These are phyloP conservation scores for Glycine soja DNA, from an alignment of 306 rosid genomes.

Conservation along the genomic window DNA sequence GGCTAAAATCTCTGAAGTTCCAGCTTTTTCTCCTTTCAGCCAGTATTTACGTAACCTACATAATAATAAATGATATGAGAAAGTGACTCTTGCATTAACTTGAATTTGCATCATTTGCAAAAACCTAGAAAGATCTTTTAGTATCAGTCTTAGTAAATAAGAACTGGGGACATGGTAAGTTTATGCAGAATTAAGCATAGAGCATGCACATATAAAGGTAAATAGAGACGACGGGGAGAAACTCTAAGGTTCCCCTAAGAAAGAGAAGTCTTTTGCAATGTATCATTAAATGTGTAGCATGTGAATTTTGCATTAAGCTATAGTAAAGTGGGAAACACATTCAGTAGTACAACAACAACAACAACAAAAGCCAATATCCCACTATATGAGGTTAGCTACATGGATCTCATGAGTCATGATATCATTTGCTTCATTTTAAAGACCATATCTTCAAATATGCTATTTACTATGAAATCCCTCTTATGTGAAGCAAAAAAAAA, in stretches of 20 bases:
- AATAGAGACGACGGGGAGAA: background rate
- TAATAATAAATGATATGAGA: constrained; percentile 22
- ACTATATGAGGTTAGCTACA: background rate
- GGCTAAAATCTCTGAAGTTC: constrained; percentile 78
- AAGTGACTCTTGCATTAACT: constrained; percentile 11
- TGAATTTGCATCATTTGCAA: background rate
- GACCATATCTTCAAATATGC: background rate
- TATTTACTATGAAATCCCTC: background rate
- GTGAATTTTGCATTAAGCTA: background rate
- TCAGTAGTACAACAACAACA: background rate
- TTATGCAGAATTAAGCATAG: background rate
- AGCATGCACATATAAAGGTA: background rate
- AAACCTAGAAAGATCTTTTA: background rate
- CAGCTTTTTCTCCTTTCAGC: constrained; percentile 90
- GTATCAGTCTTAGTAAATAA: background rate
- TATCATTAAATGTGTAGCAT: background rate
- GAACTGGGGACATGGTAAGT: constrained; percentile 6
- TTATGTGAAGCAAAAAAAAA: background rate
- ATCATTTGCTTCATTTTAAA: background rate
- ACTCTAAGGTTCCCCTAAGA: background rate
- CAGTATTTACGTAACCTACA: constrained; percentile 76
- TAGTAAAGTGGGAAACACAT: background rate
- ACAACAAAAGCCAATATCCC: background rate
- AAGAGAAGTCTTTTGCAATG: too few relatives aligned
- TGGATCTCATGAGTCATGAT: background rate